phyloP scores from a whole-genome alignment of 345 rosid species.

The thale cress (Arabidopsis thaliana) region TAIR10.1 NC_003075.7:7454501-7455000 shows the following conservation, averaged over 20 bases:
- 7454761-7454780: not conserved
- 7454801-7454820: slow-evolving; percentile 1
- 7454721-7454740: not conserved
- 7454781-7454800: not conserved
- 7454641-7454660: too few species aligned
- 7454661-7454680: not conserved
- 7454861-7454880: not conserved
- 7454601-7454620: not conserved
- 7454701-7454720: not conserved
- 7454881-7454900: not conserved
- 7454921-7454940: not conserved
- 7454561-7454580: too few species aligned
- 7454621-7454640: not conserved
- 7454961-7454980: slow-evolving; percentile 63
- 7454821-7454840: slow-evolving; percentile 2
- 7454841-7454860: not conserved
- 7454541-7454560: too few species aligned
- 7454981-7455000: slow-evolving; percentile 72
- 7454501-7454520: too few species aligned
- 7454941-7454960: not conserved
- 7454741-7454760: not conserved
- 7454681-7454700: not conserved
- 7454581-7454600: too few species aligned
- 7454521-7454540: too few species aligned
- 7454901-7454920: not conserved